Percentiles rank a stretch among this genome's conserved stretches.
These are phyloP conservation scores for Xylogone sp. DNA, from an alignment of 2,329 filamentous ascomycete genomes.

Conservation along the genomic window DNA sequence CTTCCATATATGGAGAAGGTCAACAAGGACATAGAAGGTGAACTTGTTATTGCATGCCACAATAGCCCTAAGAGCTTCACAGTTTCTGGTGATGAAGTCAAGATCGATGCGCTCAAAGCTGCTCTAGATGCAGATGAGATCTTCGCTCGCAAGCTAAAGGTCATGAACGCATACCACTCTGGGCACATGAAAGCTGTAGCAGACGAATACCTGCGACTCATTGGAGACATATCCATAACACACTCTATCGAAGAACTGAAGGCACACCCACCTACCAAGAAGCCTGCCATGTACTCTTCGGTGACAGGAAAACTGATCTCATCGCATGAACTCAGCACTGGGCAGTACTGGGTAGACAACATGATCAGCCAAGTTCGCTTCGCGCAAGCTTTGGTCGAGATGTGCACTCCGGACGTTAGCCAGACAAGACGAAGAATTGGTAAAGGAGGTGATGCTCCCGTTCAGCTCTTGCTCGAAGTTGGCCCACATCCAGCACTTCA, in stretches of 20 bases:
- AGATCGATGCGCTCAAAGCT: constrained; percentile 8
- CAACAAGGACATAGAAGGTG: neutral
- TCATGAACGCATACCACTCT: constrained; percentile 37
- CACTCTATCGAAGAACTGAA: neutral
- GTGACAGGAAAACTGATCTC: neutral
- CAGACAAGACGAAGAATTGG: neutral
- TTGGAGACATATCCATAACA: constrained; percentile 8
- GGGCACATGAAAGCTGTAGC: constrained; percentile 31
- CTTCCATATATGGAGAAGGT: constrained; percentile 16
- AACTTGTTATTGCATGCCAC: constrained; percentile 25
- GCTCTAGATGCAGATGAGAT: constrained; percentile 23
- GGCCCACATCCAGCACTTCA: constrained; percentile 12
- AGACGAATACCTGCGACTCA: constrained; percentile 15
- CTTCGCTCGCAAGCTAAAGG: constrained; percentile 30
- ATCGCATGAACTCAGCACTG: neutral
- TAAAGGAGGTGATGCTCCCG: neutral
- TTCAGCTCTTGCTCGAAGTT: constrained; percentile 8
- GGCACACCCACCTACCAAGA: too few relatives aligned
- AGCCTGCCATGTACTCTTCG: neutral
- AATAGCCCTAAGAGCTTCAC: constrained; percentile 36
- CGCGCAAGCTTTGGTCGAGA: neutral
- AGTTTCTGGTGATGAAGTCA: constrained; percentile 26
- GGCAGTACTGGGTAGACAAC: constrained; percentile 13
- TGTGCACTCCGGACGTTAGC: neutral
- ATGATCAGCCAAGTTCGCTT: constrained; percentile 12